Evolutionary conservation across 805 yeast genomes (phyloP).

Genomic region (Teunomyces pallodes): DNA sequence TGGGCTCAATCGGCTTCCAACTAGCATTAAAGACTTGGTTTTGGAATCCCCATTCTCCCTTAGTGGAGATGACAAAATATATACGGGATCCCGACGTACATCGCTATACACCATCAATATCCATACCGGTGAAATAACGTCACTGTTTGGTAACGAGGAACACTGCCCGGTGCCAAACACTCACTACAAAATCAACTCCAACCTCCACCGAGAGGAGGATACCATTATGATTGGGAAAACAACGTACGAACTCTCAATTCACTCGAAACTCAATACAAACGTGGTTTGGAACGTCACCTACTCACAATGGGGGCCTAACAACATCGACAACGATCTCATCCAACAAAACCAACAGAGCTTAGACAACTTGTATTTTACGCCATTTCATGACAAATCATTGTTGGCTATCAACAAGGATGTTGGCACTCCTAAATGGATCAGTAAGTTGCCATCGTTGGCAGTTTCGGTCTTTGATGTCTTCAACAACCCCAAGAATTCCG

Average conservation of each 20-base stretch:
- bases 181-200: slow-evolving; percentile 12
- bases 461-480: slow-evolving; percentile 80
- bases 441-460: slow-evolving; percentile 66
- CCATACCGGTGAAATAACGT: slow-evolving; percentile 67
- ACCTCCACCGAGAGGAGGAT: slow-evolving; percentile 25
- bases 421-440: slow-evolving; percentile 79
- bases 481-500: slow-evolving; percentile 18
- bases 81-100: slow-evolving; percentile 81
- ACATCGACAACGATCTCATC: slow-evolving; percentile 61
- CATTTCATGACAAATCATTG: slow-evolving; percentile 77
- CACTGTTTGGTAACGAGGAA: slow-evolving; percentile 57
- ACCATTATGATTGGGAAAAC: slow-evolving; percentile 66
- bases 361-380: slow-evolving; percentile 78
- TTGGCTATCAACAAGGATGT: slow-evolving; percentile 68
- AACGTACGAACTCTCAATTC: slow-evolving; percentile 70
- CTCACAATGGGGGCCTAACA: slow-evolving; percentile 89
- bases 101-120: slow-evolving; percentile 74
- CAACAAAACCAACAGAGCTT: slow-evolving; percentile 50
- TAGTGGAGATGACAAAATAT: slow-evolving; percentile 71
- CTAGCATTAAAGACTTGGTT: slow-evolving; percentile 74
- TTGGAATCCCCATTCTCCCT: slow-evolving; percentile 83
- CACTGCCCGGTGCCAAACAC: slow-evolving; percentile 35
- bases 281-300: slow-evolving; percentile 81
- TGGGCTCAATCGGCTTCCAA: slow-evolving; percentile 81
- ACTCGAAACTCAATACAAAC: slow-evolving; percentile 59